These are phyloP conservation scores for Epichloe bromicola DNA, from an alignment of 2,329 filamentous ascomycete species.

Conservation along the genomic window DNA sequence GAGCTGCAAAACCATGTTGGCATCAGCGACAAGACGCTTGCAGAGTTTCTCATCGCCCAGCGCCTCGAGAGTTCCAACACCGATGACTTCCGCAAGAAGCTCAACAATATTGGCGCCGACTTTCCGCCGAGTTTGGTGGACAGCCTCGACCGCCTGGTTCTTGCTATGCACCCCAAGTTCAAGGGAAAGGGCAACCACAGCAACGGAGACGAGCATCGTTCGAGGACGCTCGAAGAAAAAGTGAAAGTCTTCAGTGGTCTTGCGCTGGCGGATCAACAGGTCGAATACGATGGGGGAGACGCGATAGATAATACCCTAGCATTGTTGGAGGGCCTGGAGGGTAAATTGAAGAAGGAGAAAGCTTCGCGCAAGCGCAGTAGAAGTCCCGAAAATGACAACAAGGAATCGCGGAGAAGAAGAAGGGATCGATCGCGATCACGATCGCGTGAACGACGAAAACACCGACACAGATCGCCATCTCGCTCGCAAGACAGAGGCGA, in stretches of 20 bases:
- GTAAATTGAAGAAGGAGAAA: slow-evolving; percentile 43
- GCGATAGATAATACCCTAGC: slow-evolving; percentile 89
- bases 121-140: slow-evolving; percentile 80
- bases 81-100: slow-evolving; percentile 60
- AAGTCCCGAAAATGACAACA: slow-evolving; percentile 38
- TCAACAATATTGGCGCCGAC: slow-evolving; percentile 64
- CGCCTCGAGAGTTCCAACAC: slow-evolving; percentile 61
- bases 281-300: slow-evolving; percentile 32
- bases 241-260: slow-evolving; percentile 83
- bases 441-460: slow-evolving; percentile 28
- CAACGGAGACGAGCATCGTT: slow-evolving; percentile 27
- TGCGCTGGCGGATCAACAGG: slow-evolving; percentile 66
- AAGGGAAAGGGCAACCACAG: slow-evolving; percentile 40
- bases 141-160: slow-evolving; percentile 78
- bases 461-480: slow-evolving; percentile 24
- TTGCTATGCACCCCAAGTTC: slow-evolving; percentile 83
- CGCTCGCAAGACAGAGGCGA: slow-evolving; percentile 26
- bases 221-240: slow-evolving; percentile 51
- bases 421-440: slow-evolving; percentile 24
- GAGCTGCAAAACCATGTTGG: slow-evolving; percentile 92
- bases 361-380: slow-evolving; percentile 43
- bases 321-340: slow-evolving; percentile 73
- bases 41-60: slow-evolving; percentile 91
- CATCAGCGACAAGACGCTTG: slow-evolving; percentile 84
- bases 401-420: slow-evolving; percentile 28